A percentile compares a stretch with the other conserved stretches of the same genome.
Conservation (phyloP, 768 basidiomycete genomes). For the Tylopilus cervinicoccineus region DNA sequence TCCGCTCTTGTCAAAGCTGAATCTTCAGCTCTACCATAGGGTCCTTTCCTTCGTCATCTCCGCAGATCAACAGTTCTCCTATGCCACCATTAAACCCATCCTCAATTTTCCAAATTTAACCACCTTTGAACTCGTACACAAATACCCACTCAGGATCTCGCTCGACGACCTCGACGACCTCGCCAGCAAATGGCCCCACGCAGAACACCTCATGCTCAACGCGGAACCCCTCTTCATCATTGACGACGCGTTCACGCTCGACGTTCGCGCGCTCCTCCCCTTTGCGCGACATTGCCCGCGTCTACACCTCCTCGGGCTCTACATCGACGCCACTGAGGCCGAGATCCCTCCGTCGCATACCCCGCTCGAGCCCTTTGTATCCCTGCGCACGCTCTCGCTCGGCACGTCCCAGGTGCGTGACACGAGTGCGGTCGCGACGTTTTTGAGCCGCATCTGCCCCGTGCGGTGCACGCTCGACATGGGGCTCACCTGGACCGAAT, state of each 20-base stretch:
- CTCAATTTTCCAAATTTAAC: slow-evolving; percentile 29
- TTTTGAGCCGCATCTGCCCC: slow-evolving; percentile 51
- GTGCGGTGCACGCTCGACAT: slow-evolving; percentile 37
- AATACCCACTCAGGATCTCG: slow-evolving; percentile 31
- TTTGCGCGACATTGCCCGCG: slow-evolving; percentile 39
- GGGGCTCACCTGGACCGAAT: slow-evolving; percentile 47
- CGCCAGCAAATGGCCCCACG: slow-evolving; percentile 42
- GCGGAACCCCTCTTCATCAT: slow-evolving; percentile 39
- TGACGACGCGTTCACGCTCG: slow-evolving; percentile 22
- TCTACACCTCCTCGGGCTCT: slow-evolving; percentile 34
- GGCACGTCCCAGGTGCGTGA: slow-evolving; percentile 48
- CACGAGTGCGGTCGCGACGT: slow-evolving; percentile 43
- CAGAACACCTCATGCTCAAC: slow-evolving; percentile 44
- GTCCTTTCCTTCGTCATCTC: slow-evolving; percentile 10
- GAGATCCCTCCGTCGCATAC: slow-evolving; percentile 10
- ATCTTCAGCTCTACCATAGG: slow-evolving; percentile 32
- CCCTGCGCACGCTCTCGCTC: slow-evolving; percentile 35
- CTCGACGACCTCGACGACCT: slow-evolving; percentile 43
- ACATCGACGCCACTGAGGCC: slow-evolving; percentile 31
- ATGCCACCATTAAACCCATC: slow-evolving; percentile 35
- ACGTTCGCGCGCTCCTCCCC: slow-evolving; percentile 37
- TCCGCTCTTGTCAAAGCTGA: slow-evolving; percentile 42
- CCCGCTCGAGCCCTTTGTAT: slow-evolving; percentile 17
- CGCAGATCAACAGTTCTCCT: slow-evolving; percentile 30
- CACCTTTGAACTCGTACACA: slow-evolving; percentile 33